Percentiles rank a stretch among this genome's conserved stretches.
Conservation (phyloP, 371 early-diverging fungal species). For the Neoconidiobolus thromboides region DNA sequence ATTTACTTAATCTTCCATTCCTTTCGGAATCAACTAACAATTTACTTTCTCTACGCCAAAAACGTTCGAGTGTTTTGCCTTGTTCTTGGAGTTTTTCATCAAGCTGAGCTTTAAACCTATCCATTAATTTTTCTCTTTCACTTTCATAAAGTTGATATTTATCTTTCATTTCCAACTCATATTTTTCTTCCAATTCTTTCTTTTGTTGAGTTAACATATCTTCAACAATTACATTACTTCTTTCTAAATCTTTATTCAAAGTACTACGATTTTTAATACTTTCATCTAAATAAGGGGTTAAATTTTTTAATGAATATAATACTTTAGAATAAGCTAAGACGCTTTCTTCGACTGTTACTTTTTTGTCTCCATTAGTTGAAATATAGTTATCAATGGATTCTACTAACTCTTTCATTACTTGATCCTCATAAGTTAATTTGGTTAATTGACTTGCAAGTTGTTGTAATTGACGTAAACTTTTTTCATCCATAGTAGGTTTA, state of each 20-base stretch:
- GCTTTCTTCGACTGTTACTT: too few relatives aligned
- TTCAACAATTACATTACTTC: not conserved
- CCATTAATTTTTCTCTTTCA: slow-evolving; percentile 53
- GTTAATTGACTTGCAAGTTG: too few relatives aligned
- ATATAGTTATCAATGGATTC: too few relatives aligned
- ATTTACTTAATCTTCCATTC: slow-evolving; percentile 65
- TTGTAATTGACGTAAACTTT: too few relatives aligned
- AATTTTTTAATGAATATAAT: not conserved
- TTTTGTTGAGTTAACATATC: not conserved
- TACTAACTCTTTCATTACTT: too few relatives aligned
- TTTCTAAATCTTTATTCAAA: not conserved
- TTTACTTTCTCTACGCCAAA: slow-evolving; percentile 45
- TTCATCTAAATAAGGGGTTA: not conserved
- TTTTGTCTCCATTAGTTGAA: too few relatives aligned
- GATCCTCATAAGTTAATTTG: too few relatives aligned
- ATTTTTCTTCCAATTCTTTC: not conserved
- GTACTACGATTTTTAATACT: not conserved
- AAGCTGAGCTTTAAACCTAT: slow-evolving; percentile 29
- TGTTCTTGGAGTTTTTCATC: slow-evolving; percentile 32
- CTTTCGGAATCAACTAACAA: slow-evolving; percentile 75
- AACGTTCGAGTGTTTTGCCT: slow-evolving; percentile 28
- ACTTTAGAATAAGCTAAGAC: not conserved
- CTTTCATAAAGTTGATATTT: not conserved
- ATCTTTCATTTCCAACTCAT: not conserved
- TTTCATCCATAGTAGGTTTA: too few relatives aligned